These are phyloP conservation scores for Croton setiger DNA, from an alignment of 441 rosid species.

Conservation along the genomic window DNA sequence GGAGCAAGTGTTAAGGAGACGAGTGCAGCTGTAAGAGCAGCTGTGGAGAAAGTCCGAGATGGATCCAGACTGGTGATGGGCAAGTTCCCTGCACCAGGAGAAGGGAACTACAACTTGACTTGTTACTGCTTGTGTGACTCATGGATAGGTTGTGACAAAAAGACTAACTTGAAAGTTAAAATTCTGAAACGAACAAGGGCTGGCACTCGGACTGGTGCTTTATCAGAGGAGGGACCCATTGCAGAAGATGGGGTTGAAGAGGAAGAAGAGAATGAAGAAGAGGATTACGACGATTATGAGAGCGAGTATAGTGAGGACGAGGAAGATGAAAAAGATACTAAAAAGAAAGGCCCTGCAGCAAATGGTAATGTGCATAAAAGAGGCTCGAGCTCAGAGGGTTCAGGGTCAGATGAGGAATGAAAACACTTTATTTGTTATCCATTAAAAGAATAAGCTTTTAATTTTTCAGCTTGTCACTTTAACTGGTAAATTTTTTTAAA, in stretches of 20 bases:
- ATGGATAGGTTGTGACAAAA: slow-evolving; percentile 90
- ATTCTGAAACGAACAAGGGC: slow-evolving; percentile 83
- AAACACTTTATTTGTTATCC: slow-evolving; percentile 15
- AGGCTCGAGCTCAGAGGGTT: slow-evolving; percentile 66
- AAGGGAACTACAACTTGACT: slow-evolving; percentile 81
- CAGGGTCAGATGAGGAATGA: slow-evolving; percentile 73
- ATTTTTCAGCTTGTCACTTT: not conserved
- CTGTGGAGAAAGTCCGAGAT: slow-evolving; percentile 70
- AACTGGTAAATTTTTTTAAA: not conserved
- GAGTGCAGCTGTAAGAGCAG: slow-evolving; percentile 56
- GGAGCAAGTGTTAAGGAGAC: slow-evolving; percentile 80
- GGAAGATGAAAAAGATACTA: slow-evolving; percentile 61
- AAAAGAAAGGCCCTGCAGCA: slow-evolving; percentile 47
- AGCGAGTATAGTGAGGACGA: slow-evolving; percentile 96
- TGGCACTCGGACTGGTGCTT: slow-evolving; percentile 59
- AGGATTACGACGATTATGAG: slow-evolving; percentile 86
- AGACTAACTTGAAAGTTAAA: slow-evolving; percentile 63
- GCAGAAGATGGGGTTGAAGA: slow-evolving; percentile 87
- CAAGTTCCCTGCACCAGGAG: slow-evolving; percentile 77
- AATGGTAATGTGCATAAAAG: slow-evolving; percentile 47
- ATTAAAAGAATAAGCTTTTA: slow-evolving; percentile 12
- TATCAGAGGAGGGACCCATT: slow-evolving; percentile 62
- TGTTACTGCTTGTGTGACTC: slow-evolving; percentile 87
- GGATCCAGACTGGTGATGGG: slow-evolving; percentile 92
- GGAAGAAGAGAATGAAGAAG: slow-evolving; percentile 90